Evolutionary conservation across 2,329 filamentous ascomycete genomes (phyloP), one percentile per base, ranked within the genome.

Genomic region (Penicillium nordicum): DNA sequence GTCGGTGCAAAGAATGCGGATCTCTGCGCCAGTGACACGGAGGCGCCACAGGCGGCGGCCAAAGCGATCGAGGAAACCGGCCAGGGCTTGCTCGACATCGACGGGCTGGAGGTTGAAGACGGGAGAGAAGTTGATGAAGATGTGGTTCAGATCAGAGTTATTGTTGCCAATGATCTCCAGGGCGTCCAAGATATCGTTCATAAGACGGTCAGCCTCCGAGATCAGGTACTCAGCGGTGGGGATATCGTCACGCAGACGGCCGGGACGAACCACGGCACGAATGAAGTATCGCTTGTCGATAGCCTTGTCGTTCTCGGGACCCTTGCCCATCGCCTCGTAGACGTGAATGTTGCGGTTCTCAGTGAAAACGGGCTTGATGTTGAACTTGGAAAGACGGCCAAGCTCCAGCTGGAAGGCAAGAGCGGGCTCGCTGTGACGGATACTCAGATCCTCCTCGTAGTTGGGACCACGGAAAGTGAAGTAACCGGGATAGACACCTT

Each of bases 261-360:
- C 94, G 60, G 94, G 91, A 67, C 94, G 87, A 64, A 99, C 95
- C 46, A 97, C 90, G 58, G 93, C 93, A 75, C 94, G 91, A 49
- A 94, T 94, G 75, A 99, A 99, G 84, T 97, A 99, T 66, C 94
- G 89, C 85, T 97, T 97, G 67, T 80, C 78, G 54, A 78, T 70
- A 25, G 77, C 73, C 65, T 79, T 79, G 78, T 99, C 94, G 55
- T 90, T 92, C 73, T 97, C 92, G 38, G 92, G 89, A 48, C 89
- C 89, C 82, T 97, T 99, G 71, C 94, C 94, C 68, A 96, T 81
- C 64, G 90, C 94, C 81, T 97, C 92, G 78, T 97, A 99, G 58
- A 99, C 92, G 80, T 99, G 94, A 63, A 99, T 97, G 78, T 96
- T 97, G 72, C 95, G 89, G 82, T 99, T 99, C 78, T 97, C 92